Evolutionary conservation across 1,284 basidiomycete species (phyloP), one percentile per base, ranked within the genome.

Genomic region (Heterobasidion irregulare): DNA sequence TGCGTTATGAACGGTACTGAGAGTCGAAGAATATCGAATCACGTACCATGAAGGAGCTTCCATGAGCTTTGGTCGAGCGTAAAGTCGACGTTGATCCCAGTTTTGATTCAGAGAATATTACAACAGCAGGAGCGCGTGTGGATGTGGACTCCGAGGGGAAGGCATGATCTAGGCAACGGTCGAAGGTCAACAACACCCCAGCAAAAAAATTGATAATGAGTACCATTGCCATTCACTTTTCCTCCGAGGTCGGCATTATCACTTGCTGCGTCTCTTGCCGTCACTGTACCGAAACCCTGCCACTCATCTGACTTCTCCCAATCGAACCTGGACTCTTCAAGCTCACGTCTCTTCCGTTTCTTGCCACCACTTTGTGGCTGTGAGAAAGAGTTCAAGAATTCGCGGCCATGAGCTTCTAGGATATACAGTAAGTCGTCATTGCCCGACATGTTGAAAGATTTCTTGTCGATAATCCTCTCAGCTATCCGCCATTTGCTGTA

Each of bases 21-120:
- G 19, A 1, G n/a, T 52, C 45, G 15, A 59, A 50, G 52, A 47
- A 66, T 72, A 16, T 18, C 7, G 10, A 16, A 47, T 3, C 26
- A 18, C 46, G 55, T 59, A 88, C 88, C 87, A 91, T 90, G 64
- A 91, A 90, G 1, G 81, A 75, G 65, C 78, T 86, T 68, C 72
- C 76, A 50, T 77, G 74, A 6, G 72, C 68, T 65, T 75, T 82
- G 10, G 69, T 67, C 8, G 66, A 62, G 45, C 58, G 50, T 47
- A 64, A 46, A 6, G 47, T 59, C 9, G 61, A 54, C 33, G 62
- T 58, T 47, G 60, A 58, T 26, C 36, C 53, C 50, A 63, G 57
- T 57, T 64, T 68, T 16, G 61, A 57, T 50, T 83, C 83, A 7
- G 75, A 73, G 66, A 89, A 89, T 1, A 88, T 73, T 0, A 83